Percentiles rank a stretch among this genome's conserved stretches.
phyloP scores from a whole-genome alignment of 306 rosid species.

The Dryas drummondii region DNA sequence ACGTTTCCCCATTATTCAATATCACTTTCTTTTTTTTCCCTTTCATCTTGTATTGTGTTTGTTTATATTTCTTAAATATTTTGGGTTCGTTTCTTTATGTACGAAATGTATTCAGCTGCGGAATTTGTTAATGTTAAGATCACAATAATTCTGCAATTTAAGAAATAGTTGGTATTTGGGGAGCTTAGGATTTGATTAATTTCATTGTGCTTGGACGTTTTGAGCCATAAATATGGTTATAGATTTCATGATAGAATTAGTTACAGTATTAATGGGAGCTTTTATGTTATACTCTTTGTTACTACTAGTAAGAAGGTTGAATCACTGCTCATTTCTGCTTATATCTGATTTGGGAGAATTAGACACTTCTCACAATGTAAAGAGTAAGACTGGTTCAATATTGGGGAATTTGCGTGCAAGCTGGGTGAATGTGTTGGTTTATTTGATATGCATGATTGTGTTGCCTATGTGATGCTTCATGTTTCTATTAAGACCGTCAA shows the following conservation, averaged over 20 bases:
- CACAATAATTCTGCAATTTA: neutral
- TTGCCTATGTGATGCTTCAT: neutral
- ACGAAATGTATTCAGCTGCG: slow-evolving; percentile 8
- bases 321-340: neutral
- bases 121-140: slow-evolving; percentile 19
- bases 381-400: neutral
- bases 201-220: neutral
- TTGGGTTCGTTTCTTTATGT: neutral
- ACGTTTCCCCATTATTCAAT: slow-evolving; percentile 8
- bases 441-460: neutral
- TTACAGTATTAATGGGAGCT: neutral
- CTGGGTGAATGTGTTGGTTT: neutral
- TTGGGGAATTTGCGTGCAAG: neutral
- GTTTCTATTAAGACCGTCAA: neutral
- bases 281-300: neutral
- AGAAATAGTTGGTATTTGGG: slow-evolving; percentile 7
- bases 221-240: neutral
- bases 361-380: neutral
- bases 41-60: neutral
- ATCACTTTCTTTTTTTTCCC: neutral
- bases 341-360: neutral
- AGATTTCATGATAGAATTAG: neutral
- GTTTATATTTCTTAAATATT: neutral
- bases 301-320: neutral
- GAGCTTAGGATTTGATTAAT: neutral